These are phyloP conservation scores for Cutaneotrichosporon arboriforme DNA, from an alignment of 1,284 basidiomycete species.

Conservation along the genomic window DNA sequence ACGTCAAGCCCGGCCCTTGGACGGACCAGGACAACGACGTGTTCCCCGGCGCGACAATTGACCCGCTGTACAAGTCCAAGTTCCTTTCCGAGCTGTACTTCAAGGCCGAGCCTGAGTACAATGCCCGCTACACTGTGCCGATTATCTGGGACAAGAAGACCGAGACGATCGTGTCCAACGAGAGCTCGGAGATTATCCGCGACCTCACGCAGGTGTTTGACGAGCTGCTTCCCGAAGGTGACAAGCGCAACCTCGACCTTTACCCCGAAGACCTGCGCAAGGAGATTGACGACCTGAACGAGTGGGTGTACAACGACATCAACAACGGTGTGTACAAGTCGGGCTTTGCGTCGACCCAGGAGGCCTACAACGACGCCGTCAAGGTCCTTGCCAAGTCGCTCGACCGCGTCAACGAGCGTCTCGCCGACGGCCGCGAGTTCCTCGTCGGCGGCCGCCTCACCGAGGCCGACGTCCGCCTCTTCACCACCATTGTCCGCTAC, in stretches of 20 bases:
- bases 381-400: conserved; percentile 66
- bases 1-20: conserved; percentile 23
- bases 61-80: conserved; percentile 58
- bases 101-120: conserved; percentile 64
- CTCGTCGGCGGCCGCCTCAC: conserved; percentile 75
- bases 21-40: conserved; percentile 51
- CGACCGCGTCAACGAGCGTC: conserved; percentile 71
- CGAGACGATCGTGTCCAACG: conserved; percentile 89
- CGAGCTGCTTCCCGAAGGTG: conserved; percentile 56
- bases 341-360: conserved; percentile 78
- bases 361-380: conserved; percentile 76
- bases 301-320: conserved; percentile 66
- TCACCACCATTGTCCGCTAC: conserved; percentile 76
- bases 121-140: conserved; percentile 75
- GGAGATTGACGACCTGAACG: conserved; percentile 82
- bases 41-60: conserved; percentile 65
- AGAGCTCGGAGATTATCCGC: conserved; percentile 88
- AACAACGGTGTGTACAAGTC: conserved; percentile 73
- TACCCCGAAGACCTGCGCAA: conserved; percentile 67
- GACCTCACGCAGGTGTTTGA: conserved; percentile 82
- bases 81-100: conserved; percentile 84
- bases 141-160: conserved; percentile 90
- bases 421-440: conserved; percentile 68
- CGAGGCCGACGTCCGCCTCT: conserved; percentile 86
- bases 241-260: conserved; percentile 63